These are phyloP conservation scores for Arachis monticola DNA, from an alignment of 331 rosid species.

Conservation along the genomic window DNA sequence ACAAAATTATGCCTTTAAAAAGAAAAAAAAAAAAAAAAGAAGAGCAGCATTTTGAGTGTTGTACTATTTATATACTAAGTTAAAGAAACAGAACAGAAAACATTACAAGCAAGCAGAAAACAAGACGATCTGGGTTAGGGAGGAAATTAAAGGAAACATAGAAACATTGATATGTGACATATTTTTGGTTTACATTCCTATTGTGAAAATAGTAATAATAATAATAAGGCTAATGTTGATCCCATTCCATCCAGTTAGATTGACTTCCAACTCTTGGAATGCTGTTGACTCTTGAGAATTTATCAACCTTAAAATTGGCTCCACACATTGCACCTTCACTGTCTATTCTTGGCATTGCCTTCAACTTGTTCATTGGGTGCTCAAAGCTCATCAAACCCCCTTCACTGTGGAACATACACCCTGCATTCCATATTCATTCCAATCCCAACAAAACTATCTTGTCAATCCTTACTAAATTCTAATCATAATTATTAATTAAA, in stretches of 20 bases:
- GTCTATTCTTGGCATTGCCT: constrained; percentile 92
- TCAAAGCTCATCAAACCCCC: constrained; percentile 95
- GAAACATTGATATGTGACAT: constrained; percentile 9
- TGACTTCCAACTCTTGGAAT: constrained; percentile 90
- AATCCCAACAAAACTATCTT: no score
- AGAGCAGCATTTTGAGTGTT: constrained; percentile 3
- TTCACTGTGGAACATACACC: constrained; percentile 92
- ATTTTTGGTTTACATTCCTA: not conserved
- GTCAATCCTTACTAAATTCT: no score
- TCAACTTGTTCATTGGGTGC: constrained; percentile 96
- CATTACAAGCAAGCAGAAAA: not conserved
- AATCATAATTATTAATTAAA: no score
- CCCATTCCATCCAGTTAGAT: constrained; percentile 79
- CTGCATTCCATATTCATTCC: constrained; percentile 46
- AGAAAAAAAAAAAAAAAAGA: not conserved
- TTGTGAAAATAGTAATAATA: no score
- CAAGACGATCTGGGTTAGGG: not conserved
- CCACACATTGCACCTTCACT: constrained; percentile 98
- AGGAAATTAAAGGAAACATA: not conserved
- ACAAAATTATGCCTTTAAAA: no score
- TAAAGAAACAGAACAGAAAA: constrained; percentile 17
- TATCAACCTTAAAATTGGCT: constrained; percentile 90
- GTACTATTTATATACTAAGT: constrained; percentile 1
- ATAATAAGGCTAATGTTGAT: constrained; percentile 40
- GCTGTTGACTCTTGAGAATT: constrained; percentile 73